Evolutionary conservation across 2,329 filamentous ascomycete genomes (phyloP).

Genomic region (Penicillium brasilianum): DNA sequence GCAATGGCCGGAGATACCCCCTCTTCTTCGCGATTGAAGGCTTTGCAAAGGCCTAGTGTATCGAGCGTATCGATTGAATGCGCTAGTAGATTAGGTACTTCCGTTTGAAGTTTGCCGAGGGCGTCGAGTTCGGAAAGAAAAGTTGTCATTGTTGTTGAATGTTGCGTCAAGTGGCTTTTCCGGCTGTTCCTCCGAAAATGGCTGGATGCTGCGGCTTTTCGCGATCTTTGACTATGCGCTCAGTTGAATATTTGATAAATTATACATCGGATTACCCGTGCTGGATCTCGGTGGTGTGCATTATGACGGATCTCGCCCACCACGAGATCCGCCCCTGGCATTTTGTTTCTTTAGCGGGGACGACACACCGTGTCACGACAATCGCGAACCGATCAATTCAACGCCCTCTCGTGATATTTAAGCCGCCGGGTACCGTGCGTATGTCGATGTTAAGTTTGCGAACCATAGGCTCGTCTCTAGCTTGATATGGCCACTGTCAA

Average conservation of each 20-base stretch:
- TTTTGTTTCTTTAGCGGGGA: background rate
- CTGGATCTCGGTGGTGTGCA: slow-evolving; percentile 1
- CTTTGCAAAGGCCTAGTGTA: background rate
- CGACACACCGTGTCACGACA: background rate
- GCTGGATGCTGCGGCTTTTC: background rate
- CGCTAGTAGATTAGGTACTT: background rate
- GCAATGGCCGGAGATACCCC: background rate
- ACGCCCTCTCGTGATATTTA: background rate
- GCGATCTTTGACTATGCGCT: background rate
- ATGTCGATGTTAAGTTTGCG: background rate
- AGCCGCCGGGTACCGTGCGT: background rate
- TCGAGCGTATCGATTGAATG: background rate
- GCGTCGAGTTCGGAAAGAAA: background rate
- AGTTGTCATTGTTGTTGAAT: background rate
- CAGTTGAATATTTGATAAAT: background rate
- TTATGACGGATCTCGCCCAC: background rate
- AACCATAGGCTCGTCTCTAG: background rate
- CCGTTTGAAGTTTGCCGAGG: background rate
- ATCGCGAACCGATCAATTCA: background rate
- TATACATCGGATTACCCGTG: background rate
- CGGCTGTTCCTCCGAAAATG: too few relatives aligned
- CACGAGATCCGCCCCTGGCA: background rate
- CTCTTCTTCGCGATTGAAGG: background rate
- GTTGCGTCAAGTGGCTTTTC: background rate
- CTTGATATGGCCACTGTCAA: background rate